A percentile compares a stretch with the other conserved stretches of the same genome.
These are phyloP conservation scores for Gentiana macrophylla DNA, from an alignment of 257 asterid genomes.

Conservation along the genomic window DNA sequence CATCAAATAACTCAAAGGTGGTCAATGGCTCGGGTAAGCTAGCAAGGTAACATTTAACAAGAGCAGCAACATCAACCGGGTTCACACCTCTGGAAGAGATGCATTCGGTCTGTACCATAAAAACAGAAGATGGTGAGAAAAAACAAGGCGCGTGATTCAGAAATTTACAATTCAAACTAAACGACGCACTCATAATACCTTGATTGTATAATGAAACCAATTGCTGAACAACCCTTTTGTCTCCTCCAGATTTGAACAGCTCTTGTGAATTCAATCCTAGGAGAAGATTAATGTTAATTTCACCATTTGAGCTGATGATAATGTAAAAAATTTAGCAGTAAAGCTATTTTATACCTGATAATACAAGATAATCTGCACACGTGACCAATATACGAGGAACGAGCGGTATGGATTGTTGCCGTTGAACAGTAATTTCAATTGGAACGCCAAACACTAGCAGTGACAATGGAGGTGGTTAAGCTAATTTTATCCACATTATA, in stretches of 20 bases:
- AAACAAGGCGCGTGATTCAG: slow-evolving; percentile 4
- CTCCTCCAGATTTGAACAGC: slow-evolving; percentile 76
- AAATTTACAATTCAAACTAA: slow-evolving; percentile 4
- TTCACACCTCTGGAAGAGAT: slow-evolving; percentile 53
- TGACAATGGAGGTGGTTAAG: slow-evolving; percentile 1
- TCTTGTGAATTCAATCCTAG: slow-evolving; percentile 64
- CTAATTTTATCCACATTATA: not conserved
- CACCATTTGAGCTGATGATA: not conserved
- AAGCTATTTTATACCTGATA: slow-evolving; percentile 47
- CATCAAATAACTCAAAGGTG: slow-evolving; percentile 61
- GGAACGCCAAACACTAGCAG: slow-evolving; percentile 76
- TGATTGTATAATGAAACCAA: slow-evolving; percentile 70
- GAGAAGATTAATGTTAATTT: slow-evolving; percentile 12
- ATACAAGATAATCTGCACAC: slow-evolving; percentile 76
- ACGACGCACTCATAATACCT: slow-evolving; percentile 32
- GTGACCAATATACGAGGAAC: slow-evolving; percentile 62
- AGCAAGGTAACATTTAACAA: slow-evolving; percentile 74
- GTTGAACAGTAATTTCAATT: slow-evolving; percentile 63
- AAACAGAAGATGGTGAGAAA: slow-evolving; percentile 4
- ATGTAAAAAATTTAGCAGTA: too few species aligned
- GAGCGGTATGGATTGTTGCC: slow-evolving; percentile 57
- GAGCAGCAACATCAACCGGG: slow-evolving; percentile 71
- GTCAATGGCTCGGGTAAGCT: slow-evolving; percentile 87
- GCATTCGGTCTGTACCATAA: slow-evolving; percentile 48
- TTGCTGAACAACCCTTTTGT: slow-evolving; percentile 55